Base-by-base conservation (phyloP, 768 basidiomycete genomes). In the Clavulina sp. region DNA sequence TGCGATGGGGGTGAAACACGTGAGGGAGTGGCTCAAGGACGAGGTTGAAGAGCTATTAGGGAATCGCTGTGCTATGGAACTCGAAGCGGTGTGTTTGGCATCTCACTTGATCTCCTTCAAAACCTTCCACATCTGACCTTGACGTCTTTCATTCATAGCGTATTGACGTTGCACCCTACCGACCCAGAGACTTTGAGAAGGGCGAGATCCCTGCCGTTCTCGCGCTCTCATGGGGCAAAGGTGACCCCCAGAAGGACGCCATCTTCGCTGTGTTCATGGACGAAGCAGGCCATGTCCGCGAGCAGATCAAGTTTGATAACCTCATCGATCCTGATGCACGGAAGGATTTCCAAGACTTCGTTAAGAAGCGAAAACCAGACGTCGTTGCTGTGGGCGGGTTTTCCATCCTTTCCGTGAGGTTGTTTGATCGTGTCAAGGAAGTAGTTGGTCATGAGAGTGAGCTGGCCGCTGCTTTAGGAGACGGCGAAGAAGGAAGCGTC, bases 171-270 rank as follows among this genome's bases (percentile, higher is more conserved):
- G 82, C 81, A 4, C 85, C 92, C 1, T 91, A 76, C 59, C 62
- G 66, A 24, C 74, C 75, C 3, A 65, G 70, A 0, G 73, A 73
- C 4, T 76, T 84, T 68, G 78, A 76, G 52, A 66, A 71, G 49
- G 89, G 85, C 77, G 86, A 60, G 69, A 74, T 36, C 65, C 91
- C 46, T 72, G 80, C 63, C 21, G 88, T 97, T 21, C 73, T 99
- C 38, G 86, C 92, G 2, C 65, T 93, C 52, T 93, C 92, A 4
- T 91, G 88, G 80, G 95, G 95, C 33, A 82, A 85, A 66, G 95
- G 95, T 33, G 91, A 95, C 59, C 86, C 88, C 34, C 79, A 82
- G 59, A 84, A 84, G 60, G 93, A 99, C 64, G 80, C 81, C 4
- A 83, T 96, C 51, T 75, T 79, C 21, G 68, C 88, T 36, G 82